A percentile compares a stretch with the other conserved stretches of the same genome.
Conservation (phyloP, 2,329 filamentous ascomycete genomes). For the Fusarium scirpi region DNA sequence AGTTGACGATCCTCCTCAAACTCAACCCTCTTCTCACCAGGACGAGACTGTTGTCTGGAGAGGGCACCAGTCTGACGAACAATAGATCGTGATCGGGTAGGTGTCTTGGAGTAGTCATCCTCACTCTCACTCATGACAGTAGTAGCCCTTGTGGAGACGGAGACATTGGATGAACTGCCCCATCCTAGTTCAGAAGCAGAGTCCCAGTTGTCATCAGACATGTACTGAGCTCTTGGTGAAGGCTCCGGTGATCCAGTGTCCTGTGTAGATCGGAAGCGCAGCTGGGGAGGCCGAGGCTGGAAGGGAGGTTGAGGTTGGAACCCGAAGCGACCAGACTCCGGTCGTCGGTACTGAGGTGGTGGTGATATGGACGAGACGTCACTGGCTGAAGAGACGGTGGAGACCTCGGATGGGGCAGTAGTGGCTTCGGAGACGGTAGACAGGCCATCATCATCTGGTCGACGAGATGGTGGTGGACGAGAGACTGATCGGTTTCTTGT, state of each 20-base stretch:
- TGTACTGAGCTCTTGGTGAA: constrained; percentile 38
- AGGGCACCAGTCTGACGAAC: constrained; percentile 27
- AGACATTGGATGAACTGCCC: constrained; percentile 40
- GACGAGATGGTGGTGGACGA: constrained; percentile 30
- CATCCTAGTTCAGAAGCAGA: constrained; percentile 43
- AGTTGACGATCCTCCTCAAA: constrained; percentile 35
- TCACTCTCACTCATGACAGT: constrained; percentile 43
- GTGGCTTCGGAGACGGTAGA: constrained; percentile 46
- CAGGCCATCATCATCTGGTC: constrained; percentile 38
- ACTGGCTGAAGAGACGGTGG: constrained; percentile 14
- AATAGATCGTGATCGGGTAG: constrained; percentile 35
- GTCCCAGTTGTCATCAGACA: constrained; percentile 45
- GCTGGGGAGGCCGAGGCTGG: constrained; percentile 33
- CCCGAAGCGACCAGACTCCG: constrained; percentile 29
- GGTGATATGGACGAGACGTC: constrained; percentile 15
- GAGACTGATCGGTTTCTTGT: constrained; percentile 40
- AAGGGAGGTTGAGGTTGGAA: constrained; percentile 22
- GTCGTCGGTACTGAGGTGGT: constrained; percentile 17
- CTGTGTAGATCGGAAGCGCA: constrained; percentile 41
- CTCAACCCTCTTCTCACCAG: constrained; percentile 30
- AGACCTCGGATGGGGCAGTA: constrained; percentile 24
- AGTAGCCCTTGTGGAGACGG: constrained; percentile 41
- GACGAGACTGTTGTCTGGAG: constrained; percentile 36
- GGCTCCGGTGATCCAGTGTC: constrained; percentile 41
- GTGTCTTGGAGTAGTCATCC: constrained; percentile 41